Evolutionary conservation across 345 rosid species (phyloP).

Genomic region (Leavenworthia alabamica): DNA sequence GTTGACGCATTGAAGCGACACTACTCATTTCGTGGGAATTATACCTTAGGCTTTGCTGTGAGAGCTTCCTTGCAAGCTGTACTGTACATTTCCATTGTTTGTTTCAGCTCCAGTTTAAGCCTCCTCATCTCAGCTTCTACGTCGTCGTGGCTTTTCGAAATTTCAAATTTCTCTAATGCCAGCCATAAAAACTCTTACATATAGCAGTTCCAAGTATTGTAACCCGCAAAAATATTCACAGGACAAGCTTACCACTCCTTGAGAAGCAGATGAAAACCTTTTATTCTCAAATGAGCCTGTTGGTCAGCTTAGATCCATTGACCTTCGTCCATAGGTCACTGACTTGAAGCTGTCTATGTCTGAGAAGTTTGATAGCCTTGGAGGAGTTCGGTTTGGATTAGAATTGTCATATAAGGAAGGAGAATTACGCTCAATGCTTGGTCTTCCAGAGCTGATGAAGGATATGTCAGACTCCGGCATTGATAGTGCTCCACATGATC

Average conservation of each 20-base stretch:
- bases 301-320: constrained; percentile 42
- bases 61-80: constrained; percentile 95
- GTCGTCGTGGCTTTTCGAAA: constrained; percentile 47
- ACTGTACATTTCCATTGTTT: constrained; percentile 93
- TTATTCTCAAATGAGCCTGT: constrained; percentile 38
- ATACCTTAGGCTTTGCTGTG: constrained; percentile 77
- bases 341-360: constrained; percentile 61
- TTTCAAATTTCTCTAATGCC: background rate
- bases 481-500: constrained; percentile 44
- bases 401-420: constrained; percentile 38
- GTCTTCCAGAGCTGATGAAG: constrained; percentile 68
- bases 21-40: background rate
- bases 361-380: constrained; percentile 51
- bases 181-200: constrained; percentile 6
- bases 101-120: constrained; percentile 91
- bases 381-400: constrained; percentile 36
- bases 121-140: constrained; percentile 82
- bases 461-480: constrained; percentile 61
- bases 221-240: background rate
- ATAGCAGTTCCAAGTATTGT: background rate
- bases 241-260: constrained; percentile 34
- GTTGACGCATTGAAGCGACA: constrained; percentile 2
- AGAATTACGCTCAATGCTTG: constrained; percentile 55
- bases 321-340: constrained; percentile 34
- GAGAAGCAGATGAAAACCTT: constrained; percentile 43